phyloP scores from a whole-genome alignment of 768 basidiomycete genomes.

The Cystofilobasidium ferigula region DNA sequence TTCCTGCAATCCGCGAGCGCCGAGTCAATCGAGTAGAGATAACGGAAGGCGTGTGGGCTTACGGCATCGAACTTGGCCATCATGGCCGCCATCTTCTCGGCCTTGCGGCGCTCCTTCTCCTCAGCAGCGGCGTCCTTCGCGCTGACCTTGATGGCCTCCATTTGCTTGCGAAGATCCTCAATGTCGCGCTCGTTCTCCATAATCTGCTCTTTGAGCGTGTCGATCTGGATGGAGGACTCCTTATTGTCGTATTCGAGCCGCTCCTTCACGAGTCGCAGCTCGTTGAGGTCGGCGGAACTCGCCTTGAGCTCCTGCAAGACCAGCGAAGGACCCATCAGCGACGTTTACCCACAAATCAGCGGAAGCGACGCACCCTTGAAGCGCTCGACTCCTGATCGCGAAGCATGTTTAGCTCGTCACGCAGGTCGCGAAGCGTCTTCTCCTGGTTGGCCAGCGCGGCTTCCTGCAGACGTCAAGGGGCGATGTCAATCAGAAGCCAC shows the following conservation, averaged over 20 bases:
- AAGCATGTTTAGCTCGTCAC: slow-evolving; percentile 76
- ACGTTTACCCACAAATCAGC: neutral
- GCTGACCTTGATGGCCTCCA: slow-evolving; percentile 76
- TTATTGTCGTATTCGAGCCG: slow-evolving; percentile 91
- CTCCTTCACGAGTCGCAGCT: slow-evolving; percentile 81
- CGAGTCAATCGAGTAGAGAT: neutral
- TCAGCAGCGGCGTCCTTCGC: slow-evolving; percentile 80
- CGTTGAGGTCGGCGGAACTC: slow-evolving; percentile 86
- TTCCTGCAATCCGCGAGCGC: slow-evolving; percentile 45
- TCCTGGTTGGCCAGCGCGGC: slow-evolving; percentile 64
- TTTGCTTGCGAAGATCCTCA: slow-evolving; percentile 41
- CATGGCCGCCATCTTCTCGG: slow-evolving; percentile 98
- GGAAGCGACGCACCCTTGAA: slow-evolving; percentile 7
- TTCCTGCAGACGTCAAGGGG: slow-evolving; percentile 44
- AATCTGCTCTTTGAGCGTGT: slow-evolving; percentile 91
- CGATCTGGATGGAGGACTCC: slow-evolving; percentile 80
- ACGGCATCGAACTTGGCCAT: slow-evolving; percentile 98
- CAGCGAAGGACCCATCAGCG: neutral
- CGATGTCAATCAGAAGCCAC: neutral
- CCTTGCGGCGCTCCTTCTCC: slow-evolving; percentile 97
- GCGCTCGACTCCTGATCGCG: slow-evolving; percentile 57
- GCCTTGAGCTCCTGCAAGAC: slow-evolving; percentile 70
- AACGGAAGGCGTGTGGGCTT: too few relatives aligned
- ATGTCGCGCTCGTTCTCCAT: slow-evolving; percentile 61
- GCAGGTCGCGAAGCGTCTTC: slow-evolving; percentile 75